A percentile compares a stretch with the other conserved stretches of the same genome.
Conservation (phyloP, 129 eudicot genomes). For the Tanacetum coccineum region DNA sequence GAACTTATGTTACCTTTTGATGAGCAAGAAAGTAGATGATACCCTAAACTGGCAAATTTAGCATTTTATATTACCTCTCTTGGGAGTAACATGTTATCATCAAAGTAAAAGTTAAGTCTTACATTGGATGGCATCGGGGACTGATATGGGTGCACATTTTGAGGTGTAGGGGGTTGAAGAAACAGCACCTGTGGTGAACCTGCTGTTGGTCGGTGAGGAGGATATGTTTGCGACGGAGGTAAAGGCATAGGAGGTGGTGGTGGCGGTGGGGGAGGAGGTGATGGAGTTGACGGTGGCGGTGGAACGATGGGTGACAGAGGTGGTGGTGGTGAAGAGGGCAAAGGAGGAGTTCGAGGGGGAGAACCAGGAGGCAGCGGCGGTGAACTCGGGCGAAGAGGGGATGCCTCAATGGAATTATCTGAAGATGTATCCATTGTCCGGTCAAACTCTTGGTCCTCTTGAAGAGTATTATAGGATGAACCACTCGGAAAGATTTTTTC, state of each 20-base stretch:
- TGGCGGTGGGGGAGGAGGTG: conserved; percentile 43
- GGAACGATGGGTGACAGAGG: conserved; percentile 49
- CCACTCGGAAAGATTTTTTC: conserved; percentile 37
- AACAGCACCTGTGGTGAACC: conserved; percentile 37
- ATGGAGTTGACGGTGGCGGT: conserved; percentile 35
- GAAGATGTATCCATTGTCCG: conserved; percentile 33
- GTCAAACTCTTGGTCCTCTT: conserved; percentile 31
- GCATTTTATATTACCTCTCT: too few relatives aligned
- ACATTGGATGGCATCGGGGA: conserved; percentile 48
- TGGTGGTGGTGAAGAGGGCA: conserved; percentile 81
- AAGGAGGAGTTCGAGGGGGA: conserved; percentile 84
- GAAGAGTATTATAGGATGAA: conserved; percentile 20
- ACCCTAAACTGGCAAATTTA: too few relatives aligned
- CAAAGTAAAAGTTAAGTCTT: conserved; percentile 22
- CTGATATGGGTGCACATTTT: conserved; percentile 25
- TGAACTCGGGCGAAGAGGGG: conserved; percentile 60
- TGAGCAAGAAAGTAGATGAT: neutral
- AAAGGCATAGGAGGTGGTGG: conserved; percentile 60
- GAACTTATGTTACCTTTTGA: too few relatives aligned
- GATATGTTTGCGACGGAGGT: conserved; percentile 36
- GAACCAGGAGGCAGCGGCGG: conserved; percentile 82
- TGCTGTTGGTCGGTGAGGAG: conserved; percentile 28
- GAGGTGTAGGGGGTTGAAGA: conserved; percentile 34
- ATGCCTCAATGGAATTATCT: conserved; percentile 28
- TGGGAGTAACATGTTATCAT: neutral